Conservation (phyloP, 257 asterid species). For the Forsythia viridissima region DNA sequence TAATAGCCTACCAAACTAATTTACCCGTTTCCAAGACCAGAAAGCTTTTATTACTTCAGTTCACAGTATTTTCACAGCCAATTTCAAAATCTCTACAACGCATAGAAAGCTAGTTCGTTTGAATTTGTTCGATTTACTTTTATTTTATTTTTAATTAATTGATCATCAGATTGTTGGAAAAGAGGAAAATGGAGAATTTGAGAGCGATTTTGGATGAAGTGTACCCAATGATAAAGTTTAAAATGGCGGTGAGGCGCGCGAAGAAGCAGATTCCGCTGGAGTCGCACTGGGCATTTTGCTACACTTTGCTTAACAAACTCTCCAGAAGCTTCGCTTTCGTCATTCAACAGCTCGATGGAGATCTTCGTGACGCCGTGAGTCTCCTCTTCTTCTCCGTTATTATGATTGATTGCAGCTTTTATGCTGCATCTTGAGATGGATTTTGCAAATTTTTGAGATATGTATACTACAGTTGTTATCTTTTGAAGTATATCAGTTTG, state of each 20-base stretch:
- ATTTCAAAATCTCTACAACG: slow-evolving; percentile 4
- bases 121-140: background rate
- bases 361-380: slow-evolving; percentile 94
- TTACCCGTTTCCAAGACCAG: too few species aligned
- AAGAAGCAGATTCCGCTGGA: slow-evolving; percentile 85
- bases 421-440: background rate
- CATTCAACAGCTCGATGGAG: slow-evolving; percentile 86
- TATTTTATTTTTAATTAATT: background rate
- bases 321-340: slow-evolving; percentile 86
- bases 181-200: slow-evolving; percentile 54
- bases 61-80: background rate
- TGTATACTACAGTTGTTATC: too few species aligned
- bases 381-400: background rate
- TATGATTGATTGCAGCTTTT: background rate
- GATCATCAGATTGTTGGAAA: slow-evolving; percentile 13
- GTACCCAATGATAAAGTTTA: slow-evolving; percentile 77
- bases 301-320: slow-evolving; percentile 80
- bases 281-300: slow-evolving; percentile 96
- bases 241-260: slow-evolving; percentile 60
- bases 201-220: slow-evolving; percentile 74
- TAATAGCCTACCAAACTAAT: too few species aligned
- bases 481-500: too few species aligned
- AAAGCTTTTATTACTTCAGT: too few species aligned
- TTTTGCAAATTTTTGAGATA: background rate
- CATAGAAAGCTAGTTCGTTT: background rate